Conservation (phyloP, 176 grass and related monocot genomes). For the Oryza meyeriana region DNA sequence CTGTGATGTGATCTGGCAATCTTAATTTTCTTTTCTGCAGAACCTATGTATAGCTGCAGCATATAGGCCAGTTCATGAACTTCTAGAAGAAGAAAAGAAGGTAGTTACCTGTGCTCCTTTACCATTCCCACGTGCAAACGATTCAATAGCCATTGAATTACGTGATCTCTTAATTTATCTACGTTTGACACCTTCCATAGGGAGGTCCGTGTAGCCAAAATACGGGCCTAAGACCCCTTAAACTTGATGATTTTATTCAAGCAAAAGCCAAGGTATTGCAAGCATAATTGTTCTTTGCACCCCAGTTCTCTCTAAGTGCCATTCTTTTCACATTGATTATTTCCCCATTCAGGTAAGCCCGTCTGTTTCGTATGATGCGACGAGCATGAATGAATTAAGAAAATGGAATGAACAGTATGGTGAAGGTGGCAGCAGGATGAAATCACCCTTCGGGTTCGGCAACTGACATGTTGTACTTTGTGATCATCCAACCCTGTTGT, state of each 20-base stretch:
- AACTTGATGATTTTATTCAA: constrained; percentile 85
- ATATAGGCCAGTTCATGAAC: constrained; percentile 93
- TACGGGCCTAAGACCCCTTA: constrained; percentile 56
- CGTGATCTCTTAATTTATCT: background rate
- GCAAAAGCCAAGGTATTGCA: constrained; percentile 84
- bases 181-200: constrained; percentile 35
- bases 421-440: constrained; percentile 73
- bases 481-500: constrained; percentile 1
- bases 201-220: constrained; percentile 30
- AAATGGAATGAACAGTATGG: constrained; percentile 99
- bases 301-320: background rate
- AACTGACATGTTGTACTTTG: constrained; percentile 41
- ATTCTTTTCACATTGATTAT: constrained; percentile 5
- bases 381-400: constrained; percentile 88
- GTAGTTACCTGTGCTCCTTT: constrained; percentile 27
- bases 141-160: constrained; percentile 4
- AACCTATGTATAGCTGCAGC: constrained; percentile 91
- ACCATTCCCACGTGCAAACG: background rate
- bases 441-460: constrained; percentile 84
- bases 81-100: constrained; percentile 82
- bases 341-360: constrained; percentile 60
- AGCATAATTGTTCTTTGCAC: background rate
- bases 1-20: constrained; percentile 13
- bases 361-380: constrained; percentile 80
- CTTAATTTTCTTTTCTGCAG: constrained; percentile 45